Percentiles rank a stretch among this genome's conserved stretches.
These are phyloP conservation scores for Solanum arcanum DNA, from an alignment of 257 asterid species.

Conservation along the genomic window DNA sequence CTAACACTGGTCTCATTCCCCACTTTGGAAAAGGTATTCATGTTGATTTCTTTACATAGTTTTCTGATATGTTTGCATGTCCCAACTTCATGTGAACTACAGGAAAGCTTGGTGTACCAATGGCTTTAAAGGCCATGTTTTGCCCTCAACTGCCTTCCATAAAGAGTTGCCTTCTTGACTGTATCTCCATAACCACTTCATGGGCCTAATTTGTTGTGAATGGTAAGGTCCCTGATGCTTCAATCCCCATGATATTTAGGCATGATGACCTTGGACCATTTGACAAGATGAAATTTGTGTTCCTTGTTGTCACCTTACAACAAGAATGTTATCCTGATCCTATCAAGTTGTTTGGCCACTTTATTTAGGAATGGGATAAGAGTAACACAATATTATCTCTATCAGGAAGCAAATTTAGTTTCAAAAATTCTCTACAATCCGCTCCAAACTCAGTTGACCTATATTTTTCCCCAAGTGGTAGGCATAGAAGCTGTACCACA, in stretches of 20 bases:
- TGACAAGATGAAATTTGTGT: not conserved
- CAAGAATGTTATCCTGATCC: not conserved
- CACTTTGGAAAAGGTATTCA: not conserved
- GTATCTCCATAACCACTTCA: not conserved
- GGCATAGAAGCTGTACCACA: not conserved
- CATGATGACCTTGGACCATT: not conserved
- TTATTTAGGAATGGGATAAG: not conserved
- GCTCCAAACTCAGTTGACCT: not conserved
- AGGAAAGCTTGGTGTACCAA: not conserved
- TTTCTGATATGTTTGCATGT: not conserved
- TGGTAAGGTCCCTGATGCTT: not conserved
- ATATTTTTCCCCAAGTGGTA: not conserved
- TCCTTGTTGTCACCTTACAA: not conserved
- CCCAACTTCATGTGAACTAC: not conserved
- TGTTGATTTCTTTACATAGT: not conserved
- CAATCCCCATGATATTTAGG: not conserved
- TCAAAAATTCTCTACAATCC: not conserved
- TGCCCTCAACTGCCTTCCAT: not conserved
- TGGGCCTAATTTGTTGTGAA: not conserved
- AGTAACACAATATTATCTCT: not conserved
- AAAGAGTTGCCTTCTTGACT: not conserved
- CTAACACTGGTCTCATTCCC: not conserved
- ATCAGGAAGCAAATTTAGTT: not conserved
- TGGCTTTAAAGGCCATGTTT: not conserved
- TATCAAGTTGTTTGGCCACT: not conserved